Base-by-base conservation (phyloP, 805 yeast genomes). In the Millerozyma miso region DNA sequence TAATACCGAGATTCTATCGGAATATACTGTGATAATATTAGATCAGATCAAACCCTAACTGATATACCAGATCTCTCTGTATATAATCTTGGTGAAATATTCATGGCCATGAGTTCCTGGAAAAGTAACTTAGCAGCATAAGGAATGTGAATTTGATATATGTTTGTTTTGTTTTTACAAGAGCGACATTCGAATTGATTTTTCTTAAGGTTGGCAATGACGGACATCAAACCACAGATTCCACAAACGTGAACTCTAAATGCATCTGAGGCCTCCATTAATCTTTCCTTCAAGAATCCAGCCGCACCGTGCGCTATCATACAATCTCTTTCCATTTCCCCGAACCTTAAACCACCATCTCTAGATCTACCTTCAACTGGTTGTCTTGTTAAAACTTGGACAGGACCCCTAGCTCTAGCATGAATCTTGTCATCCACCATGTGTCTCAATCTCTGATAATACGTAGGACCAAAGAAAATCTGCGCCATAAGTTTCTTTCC, bases 241-340 rank as follows among this genome's bases (percentile, higher is more conserved):
- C 98, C 99, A 74, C 99, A 93, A 23, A 93, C 84, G 63, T 93
- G 98, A 35, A 93, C 98, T 68, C 98, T 80, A 76, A 93, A 93
- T 1, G 98, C 97, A 73, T 93, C 99, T 0, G 98, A 91, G 10
- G 97, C 97, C 68, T 93, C 98, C 97, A 93, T 91, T 65, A 93
- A 75, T 65, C 99, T 80, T 72, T 93, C 99, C 68, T 91, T 89
- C 73, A 93, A 79, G 75, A 93, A 91, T 5, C 97, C 95, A 3
- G 99, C 97, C 12, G 97, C 98, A 65, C 99, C 99, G 63, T 93
- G 98, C 2, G 99, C 99, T 76, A 93, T 93, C 97, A 93, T 91
- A 85, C 99, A 93, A 77, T 93, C 99, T 75, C 99, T 88, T 72
- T 93, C 99, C 99, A 93, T 93, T 69, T 91, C 99, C 60, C 99